A percentile compares a stretch with the other conserved stretches of the same genome.
These are phyloP conservation scores for Coemansia sp. DNA, from an alignment of 192 early-diverging fungal genomes.

Conservation along the genomic window DNA sequence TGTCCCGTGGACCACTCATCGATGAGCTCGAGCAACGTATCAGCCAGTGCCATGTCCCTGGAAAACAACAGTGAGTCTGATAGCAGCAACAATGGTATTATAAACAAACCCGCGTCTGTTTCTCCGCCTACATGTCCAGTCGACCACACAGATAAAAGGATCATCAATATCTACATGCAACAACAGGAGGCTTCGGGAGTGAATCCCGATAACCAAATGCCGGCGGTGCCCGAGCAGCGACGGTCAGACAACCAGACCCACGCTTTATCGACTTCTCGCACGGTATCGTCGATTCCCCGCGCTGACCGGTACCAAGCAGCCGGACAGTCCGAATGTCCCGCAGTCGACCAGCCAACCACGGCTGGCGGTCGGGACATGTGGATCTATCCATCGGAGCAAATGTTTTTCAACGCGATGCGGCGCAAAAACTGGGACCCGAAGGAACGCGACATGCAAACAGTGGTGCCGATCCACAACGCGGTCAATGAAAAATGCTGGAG, in stretches of 20 bases:
- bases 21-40: conserved; percentile 5
- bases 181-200: conserved; percentile 33
- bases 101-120: conserved; percentile 9
- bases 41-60: background rate
- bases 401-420: conserved; percentile 96
- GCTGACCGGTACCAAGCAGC: conserved; percentile 58
- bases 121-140: conserved; percentile 47
- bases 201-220: conserved; percentile 69
- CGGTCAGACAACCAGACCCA: conserved; percentile 42
- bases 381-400: conserved; percentile 93
- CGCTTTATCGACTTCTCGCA: conserved; percentile 65
- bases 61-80: background rate
- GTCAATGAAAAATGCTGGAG: conserved; percentile 92
- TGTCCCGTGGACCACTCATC: conserved; percentile 48
- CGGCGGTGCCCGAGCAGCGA: conserved; percentile 57
- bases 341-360: conserved; percentile 19
- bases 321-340: conserved; percentile 35
- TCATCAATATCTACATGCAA: conserved; percentile 34
- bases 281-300: conserved; percentile 77
- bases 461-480: conserved; percentile 92
- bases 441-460: conserved; percentile 82
- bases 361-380: conserved; percentile 51
- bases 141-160: conserved; percentile 57
- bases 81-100: conserved; percentile 2
- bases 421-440: conserved; percentile 86